Evolutionary conservation across 768 basidiomycete species (phyloP), one percentile per base, ranked within the genome.

Genomic region (Wakefieldia striispora): DNA sequence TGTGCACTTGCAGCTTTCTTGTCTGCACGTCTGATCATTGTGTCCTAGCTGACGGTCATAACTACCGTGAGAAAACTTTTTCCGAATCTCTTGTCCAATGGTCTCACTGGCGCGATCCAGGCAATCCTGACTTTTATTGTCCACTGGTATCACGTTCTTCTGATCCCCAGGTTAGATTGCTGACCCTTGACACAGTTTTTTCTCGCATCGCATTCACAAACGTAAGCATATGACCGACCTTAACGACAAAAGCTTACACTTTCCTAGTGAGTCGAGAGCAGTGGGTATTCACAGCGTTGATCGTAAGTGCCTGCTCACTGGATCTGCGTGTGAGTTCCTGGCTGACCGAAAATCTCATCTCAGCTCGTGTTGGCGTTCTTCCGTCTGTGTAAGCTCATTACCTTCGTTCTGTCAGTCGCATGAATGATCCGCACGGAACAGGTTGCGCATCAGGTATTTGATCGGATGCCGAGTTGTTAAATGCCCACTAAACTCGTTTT

Each of bases 81-180:
- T 35, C 27, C 24, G 24, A n/a, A 43, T n/a, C 1, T 34, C 36
- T 31, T 45, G 16, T 8, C 6, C 29, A 20, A 2, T 21, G 23
- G 3, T 11, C 43, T 45, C 24, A 55, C 26, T 43, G 2, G 7
- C 24, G 7, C 27, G 27, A 29, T 66, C 70, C 70, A 55, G 77
- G 78, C 76, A 1, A 56, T 75, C 23, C 63, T 78, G 26, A 80
- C 78, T 0, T 72, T 78, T 43, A 66, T 78, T 21, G 78, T 80
- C 5, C 78, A 80, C 50, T 75, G 78, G 77, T 79, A 50, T 26
- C 70, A 45, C 27, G 27, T 29, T n/a, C 13, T 39, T 34, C 20
- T 9, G 20, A 1, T 16, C 1, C 1, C 4, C n/a, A 3, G 14
- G 24, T 23, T 37, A 2, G 34, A 26, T 31, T 19, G 19, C 45